These are phyloP conservation scores for Verticillium nubilum DNA, from an alignment of 2,329 filamentous ascomycete genomes.

Conservation along the genomic window DNA sequence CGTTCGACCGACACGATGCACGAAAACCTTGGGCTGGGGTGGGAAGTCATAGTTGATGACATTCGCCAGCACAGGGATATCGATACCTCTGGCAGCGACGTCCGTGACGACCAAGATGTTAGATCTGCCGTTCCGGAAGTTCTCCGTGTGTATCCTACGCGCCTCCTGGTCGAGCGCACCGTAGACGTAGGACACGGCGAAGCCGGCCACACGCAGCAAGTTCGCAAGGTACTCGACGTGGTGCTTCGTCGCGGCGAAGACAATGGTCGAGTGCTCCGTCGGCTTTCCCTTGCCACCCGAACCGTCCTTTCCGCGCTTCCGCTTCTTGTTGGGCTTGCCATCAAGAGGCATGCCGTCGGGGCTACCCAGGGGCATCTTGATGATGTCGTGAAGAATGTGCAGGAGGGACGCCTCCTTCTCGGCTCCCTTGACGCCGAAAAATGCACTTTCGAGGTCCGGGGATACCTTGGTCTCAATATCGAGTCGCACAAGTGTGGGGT, in stretches of 20 bases:
- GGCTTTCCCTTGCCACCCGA: constrained; percentile 61
- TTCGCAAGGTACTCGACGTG: constrained; percentile 89
- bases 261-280: constrained; percentile 85
- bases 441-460: constrained; percentile 89
- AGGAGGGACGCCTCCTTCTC: constrained; percentile 93
- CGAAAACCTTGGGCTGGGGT: constrained; percentile 91
- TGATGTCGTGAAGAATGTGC: constrained; percentile 84
- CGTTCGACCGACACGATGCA: constrained; percentile 93
- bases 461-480: constrained; percentile 96
- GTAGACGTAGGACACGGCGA: constrained; percentile 89
- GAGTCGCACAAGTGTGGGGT: constrained; percentile 82
- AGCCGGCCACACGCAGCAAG: constrained; percentile 76
- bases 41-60: constrained; percentile 99
- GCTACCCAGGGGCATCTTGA: constrained; percentile 74
- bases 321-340: constrained; percentile 56
- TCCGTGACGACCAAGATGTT: constrained; percentile 96
- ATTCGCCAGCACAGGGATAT: constrained; percentile 92
- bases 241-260: constrained; percentile 94
- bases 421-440: constrained; percentile 85
- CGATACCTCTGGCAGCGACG: constrained; percentile 92
- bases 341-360: constrained; percentile 46
- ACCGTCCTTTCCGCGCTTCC: constrained; percentile 56
- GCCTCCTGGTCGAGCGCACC: constrained; percentile 92
- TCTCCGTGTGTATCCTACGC: constrained; percentile 84
- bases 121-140: constrained; percentile 77